Conservation (phyloP, 306 rosid species). For the Potentilla sterilis region DNA sequence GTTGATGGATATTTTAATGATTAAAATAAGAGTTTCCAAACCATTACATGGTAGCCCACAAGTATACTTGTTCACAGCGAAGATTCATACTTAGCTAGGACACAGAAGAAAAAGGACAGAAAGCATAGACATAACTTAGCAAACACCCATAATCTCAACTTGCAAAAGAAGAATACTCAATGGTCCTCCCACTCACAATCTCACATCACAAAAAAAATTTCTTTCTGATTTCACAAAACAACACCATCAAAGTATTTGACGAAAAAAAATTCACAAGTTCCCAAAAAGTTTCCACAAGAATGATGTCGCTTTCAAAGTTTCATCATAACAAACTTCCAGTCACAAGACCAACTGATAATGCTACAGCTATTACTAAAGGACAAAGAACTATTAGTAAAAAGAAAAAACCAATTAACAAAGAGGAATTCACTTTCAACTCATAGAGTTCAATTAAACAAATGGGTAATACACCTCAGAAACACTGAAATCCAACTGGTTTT, state of each 20-base stretch:
- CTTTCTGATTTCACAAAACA: slow-evolving; percentile 26
- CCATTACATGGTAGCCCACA: slow-evolving; percentile 16
- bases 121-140: slow-evolving; percentile 36
- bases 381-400: background rate
- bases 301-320: slow-evolving; percentile 44
- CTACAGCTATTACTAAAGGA: slow-evolving; percentile 22
- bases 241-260: slow-evolving; percentile 25
- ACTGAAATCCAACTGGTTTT: slow-evolving; percentile 14
- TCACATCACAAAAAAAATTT: slow-evolving; percentile 7
- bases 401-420: background rate
- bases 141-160: slow-evolving; percentile 65
- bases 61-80: slow-evolving; percentile 25
- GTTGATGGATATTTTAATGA: slow-evolving; percentile 21
- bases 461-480: slow-evolving; percentile 1
- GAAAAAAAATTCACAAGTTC: slow-evolving; percentile 14
- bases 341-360: slow-evolving; percentile 3
- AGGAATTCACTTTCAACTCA: background rate
- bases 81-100: slow-evolving; percentile 29
- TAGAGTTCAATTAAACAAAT: background rate
- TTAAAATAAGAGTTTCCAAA: slow-evolving; percentile 20
- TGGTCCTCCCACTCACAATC: slow-evolving; percentile 52
- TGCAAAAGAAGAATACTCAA: slow-evolving; percentile 43
- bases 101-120: slow-evolving; percentile 54
- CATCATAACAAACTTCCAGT: slow-evolving; percentile 20
- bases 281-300: slow-evolving; percentile 19